Base-by-base conservation (phyloP, 1,284 basidiomycete genomes). In the Moniliella sp. region DNA sequence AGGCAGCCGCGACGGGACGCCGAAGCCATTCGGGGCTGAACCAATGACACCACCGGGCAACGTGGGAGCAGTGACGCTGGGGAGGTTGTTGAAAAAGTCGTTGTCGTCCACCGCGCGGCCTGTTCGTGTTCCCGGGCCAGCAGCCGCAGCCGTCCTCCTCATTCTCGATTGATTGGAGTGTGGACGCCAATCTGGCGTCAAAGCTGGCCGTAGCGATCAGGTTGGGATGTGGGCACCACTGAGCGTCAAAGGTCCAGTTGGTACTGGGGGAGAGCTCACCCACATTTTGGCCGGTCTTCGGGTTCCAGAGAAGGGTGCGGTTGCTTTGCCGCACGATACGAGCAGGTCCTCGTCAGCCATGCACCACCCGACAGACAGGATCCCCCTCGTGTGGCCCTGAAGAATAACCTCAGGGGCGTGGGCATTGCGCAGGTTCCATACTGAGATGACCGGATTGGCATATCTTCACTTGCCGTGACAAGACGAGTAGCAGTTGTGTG, bases 161-260 rank as follows among this genome's bases (percentile, higher is more conserved):
- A 33, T 74, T 70, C 45, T 80, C 79, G n/a, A 82, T 93, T 2
- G 78, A 75, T 61, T 94, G 88, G 34, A 94, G n/a, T 83, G 61
- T 93, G 81, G 38, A 80, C 68, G 30, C 69, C 71, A 42, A 81
- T 73, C 29, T 72, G 74, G 14, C 78, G 47, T 80, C 78, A 63
- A 78, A 80, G 53, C 74, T 78, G 10, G 75, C 77, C 0, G 74
- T 74, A n/a, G 77, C 78, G 16, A 83, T 72, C 61, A 84, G 78
- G 2, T 73, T 72, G 50, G 81, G 74, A 59, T 76, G 76, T n/a
- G 83, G 66, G 2, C 76, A 74, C 40, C 75, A 75, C 59, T 83
- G 73, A 3, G 84, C 79, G 64, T 94, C 82, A 74, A 94, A 97
- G 0, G 84, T 78, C 88, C 88, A 94, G 65, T 94, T 93, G 50